Conservation (phyloP, 345 rosid species). For the Clarkia xantiana region DNA sequence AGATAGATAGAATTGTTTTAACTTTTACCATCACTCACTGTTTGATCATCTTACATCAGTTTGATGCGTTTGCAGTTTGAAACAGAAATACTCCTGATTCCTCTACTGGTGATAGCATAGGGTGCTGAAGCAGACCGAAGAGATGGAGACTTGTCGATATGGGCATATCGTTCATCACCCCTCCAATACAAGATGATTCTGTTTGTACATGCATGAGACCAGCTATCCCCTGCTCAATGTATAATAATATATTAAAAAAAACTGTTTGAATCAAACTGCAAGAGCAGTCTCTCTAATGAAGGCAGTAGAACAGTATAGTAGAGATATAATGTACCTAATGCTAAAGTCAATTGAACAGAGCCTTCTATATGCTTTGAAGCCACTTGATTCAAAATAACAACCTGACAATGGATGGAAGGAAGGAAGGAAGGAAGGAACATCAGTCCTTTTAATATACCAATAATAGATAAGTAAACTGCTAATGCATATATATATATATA, state of each 20-base stretch:
- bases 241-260: neutral
- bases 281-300: neutral
- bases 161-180: conserved; percentile 59
- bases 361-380: conserved; percentile 66
- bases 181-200: conserved; percentile 79
- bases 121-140: conserved; percentile 76
- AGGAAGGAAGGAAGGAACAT: neutral
- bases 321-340: conserved; percentile 41
- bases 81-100: conserved; percentile 41
- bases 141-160: conserved; percentile 77
- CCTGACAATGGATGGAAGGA: conserved; percentile 20
- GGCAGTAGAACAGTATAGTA: neutral
- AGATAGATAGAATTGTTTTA: no score
- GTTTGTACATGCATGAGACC: conserved; percentile 90
- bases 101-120: conserved; percentile 54
- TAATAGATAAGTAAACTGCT: no score
- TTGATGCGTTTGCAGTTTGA: conserved; percentile 42
- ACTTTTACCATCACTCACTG: no score
- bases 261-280: neutral
- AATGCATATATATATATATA: no score
- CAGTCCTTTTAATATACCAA: no score
- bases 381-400: conserved; percentile 81
- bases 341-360: conserved; percentile 71
- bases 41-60: conserved; percentile 29
- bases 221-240: conserved; percentile 62